phyloP scores from a whole-genome alignment of 257 asterid genomes.

The Anisodus acutangulus region DNA sequence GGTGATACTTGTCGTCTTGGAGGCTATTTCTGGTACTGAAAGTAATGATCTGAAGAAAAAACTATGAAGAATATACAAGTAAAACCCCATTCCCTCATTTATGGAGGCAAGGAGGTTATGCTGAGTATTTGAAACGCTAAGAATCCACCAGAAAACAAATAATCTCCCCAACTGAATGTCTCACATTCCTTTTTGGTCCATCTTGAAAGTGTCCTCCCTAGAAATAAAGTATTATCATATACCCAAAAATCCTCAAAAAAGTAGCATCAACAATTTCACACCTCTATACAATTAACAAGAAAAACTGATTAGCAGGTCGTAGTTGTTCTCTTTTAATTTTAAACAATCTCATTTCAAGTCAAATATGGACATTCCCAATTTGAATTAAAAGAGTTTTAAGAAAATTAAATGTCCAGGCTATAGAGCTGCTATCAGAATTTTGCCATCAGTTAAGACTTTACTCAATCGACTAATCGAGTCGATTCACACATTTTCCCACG shows the following conservation, averaged over 20 bases:
- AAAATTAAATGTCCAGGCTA: neutral
- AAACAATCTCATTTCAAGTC: constrained; percentile 16
- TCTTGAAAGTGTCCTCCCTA: neutral
- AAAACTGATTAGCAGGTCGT: neutral
- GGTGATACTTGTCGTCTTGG: constrained; percentile 13
- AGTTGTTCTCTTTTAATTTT: constrained; percentile 1
- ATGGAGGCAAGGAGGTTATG: neutral
- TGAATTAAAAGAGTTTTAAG: neutral
- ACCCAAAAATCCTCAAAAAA: neutral
- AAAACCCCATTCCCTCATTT: neutral
- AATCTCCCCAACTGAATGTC: neutral
- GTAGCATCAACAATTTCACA: neutral
- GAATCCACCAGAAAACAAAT: constrained; percentile 16
- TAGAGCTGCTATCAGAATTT: neutral
- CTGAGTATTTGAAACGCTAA: neutral
- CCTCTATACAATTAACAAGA: constrained; percentile 2
- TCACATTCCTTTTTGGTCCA: neutral
- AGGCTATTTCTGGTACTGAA: neutral
- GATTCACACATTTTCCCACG: neutral
- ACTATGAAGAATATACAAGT: neutral
- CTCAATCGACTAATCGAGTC: neutral
- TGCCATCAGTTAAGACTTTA: neutral
- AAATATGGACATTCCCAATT: neutral
- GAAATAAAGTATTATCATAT: neutral
- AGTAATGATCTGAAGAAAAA: neutral